A percentile compares a stretch with the other conserved stretches of the same genome.
Evolutionary conservation across 2,329 filamentous ascomycete species (phyloP).

Genomic region (Curvularia spicifera): DNA sequence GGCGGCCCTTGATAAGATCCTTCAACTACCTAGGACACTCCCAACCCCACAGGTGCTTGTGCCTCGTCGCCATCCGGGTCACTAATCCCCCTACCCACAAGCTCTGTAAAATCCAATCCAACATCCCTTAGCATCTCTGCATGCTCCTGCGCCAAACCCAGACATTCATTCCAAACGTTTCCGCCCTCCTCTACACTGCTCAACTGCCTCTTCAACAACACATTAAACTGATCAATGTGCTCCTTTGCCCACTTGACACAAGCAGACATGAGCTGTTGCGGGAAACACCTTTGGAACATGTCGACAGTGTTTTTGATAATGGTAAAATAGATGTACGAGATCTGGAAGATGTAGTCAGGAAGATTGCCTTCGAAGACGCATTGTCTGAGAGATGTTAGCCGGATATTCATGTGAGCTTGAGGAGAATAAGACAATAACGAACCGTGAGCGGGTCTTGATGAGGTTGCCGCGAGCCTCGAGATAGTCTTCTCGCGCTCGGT

Average conservation of each 20-base stretch:
- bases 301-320: constrained; percentile 91
- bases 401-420: not conserved
- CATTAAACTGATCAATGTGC: constrained; percentile 89
- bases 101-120: constrained; percentile 84
- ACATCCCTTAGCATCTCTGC: constrained; percentile 81
- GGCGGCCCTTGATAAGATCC: not conserved
- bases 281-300: constrained; percentile 81
- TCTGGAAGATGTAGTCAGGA: constrained; percentile 89
- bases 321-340: constrained; percentile 95
- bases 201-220: constrained; percentile 79
- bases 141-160: constrained; percentile 81
- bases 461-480: constrained; percentile 77
- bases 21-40: constrained; percentile 22
- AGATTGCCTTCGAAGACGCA: constrained; percentile 95
- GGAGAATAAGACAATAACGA: constrained; percentile 24
- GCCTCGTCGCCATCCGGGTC: constrained; percentile 14
- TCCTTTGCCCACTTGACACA: constrained; percentile 99
- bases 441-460: constrained; percentile 85
- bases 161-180: constrained; percentile 79
- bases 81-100: constrained; percentile 64
- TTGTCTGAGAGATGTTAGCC: constrained; percentile 63
- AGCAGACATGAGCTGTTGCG: constrained; percentile 84
- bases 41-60: constrained; percentile 34
- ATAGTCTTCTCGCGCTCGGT: constrained; percentile 85
- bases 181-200: constrained; percentile 82